A percentile compares a stretch with the other conserved stretches of the same genome.
Conservation (phyloP, 768 basidiomycete genomes). For the Phanerodontia chrysosporium region DNA sequence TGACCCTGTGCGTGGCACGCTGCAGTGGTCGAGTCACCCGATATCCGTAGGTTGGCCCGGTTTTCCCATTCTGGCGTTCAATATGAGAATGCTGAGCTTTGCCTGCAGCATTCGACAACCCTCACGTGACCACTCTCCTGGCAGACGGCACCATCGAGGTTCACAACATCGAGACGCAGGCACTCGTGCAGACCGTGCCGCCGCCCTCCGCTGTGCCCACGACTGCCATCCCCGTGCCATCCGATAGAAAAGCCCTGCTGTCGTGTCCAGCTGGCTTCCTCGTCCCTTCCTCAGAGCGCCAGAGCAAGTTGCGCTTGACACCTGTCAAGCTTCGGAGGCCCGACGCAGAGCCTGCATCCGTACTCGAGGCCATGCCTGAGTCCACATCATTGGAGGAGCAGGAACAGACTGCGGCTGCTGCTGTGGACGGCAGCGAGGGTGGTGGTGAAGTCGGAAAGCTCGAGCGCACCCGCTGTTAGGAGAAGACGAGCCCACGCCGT, state of each 20-base stretch:
- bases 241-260: conserved; percentile 27
- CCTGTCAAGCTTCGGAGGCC: conserved; percentile 15
- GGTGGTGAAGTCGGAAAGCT: too few species aligned
- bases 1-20: conserved; percentile 85
- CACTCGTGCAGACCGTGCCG: conserved; percentile 64
- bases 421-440: background rate
- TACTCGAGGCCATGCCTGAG: background rate
- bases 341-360: background rate
- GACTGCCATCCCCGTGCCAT: conserved; percentile 20
- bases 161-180: conserved; percentile 73
- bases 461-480: too few species aligned
- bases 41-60: conserved; percentile 56
- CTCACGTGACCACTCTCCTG: conserved; percentile 74
- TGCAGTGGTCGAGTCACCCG: conserved; percentile 83
- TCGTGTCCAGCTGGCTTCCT: conserved; percentile 34
- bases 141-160: conserved; percentile 77
- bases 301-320: conserved; percentile 35
- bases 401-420: background rate
- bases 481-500: background rate
- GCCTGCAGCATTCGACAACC: conserved; percentile 82
- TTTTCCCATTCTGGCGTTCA: too few species aligned
- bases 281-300: conserved; percentile 38
- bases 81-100: too few species aligned
- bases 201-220: conserved; percentile 33
- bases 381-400: background rate